Base-by-base conservation (phyloP, 208 protist species). In the Naegleria lovaniensis region DNA sequence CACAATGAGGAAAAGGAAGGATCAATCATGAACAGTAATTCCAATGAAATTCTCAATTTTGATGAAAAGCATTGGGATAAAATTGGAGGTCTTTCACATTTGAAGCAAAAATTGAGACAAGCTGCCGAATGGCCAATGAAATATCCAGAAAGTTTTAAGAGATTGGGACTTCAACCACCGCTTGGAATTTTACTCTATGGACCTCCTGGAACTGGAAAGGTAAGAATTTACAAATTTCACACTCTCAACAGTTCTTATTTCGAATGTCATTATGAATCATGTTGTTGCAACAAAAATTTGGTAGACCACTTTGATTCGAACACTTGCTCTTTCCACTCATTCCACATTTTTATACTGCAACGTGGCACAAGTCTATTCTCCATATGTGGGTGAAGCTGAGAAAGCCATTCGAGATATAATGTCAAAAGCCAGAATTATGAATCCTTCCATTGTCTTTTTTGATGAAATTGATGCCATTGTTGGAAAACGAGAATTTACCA, bases 381-480 rank as follows among this genome's bases (percentile, higher is more conserved):
- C 97, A 1, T 98, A 97, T 91, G 95, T 99, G 5, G 98, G 98
- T 9, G 97, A 99, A 84, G 95, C 96, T 58, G 98, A 99, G 93
- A 93, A 92, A 39, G 91, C 92, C 22, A 90, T 99, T 43, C 92
- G 98, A 29, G 96, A 97, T 33, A 92, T 96, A 6, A 98, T 98
- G 83, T 87, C 90, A 39, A 92, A 93, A 36, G 97, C 97, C 5
- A 92, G 94, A 51, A 93, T 95, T n/a, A 94, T 95, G 88, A 94
- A 94, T 29, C 97, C 97, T 19, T 96, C 95, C 90, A 95, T 98
- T 91, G 93, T 98, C 13, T 98, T 98, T 93, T 97, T 98, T 93
- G 97, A 98, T 92, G 97, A 98, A 91, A 95, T 98, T 39, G 97
- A 98, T 92, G 95, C 97, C 40, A 90, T 98, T 75, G 97, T 96